Conservation (phyloP, 345 rosid genomes). For the Noccaea caerulescens region DNA sequence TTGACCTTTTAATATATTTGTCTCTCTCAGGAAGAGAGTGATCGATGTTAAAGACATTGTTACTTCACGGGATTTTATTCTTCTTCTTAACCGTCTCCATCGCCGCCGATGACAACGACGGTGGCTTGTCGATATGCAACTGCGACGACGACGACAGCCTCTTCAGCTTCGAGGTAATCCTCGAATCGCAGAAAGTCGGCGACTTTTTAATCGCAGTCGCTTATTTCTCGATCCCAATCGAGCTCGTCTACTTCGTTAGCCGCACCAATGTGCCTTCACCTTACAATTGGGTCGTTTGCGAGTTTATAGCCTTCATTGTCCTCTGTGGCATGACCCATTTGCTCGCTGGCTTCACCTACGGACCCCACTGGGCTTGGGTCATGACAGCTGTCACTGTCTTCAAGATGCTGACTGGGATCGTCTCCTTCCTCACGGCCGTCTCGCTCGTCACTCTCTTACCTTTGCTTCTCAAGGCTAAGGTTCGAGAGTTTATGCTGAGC, state of each 20-base stretch:
- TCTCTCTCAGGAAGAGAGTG: slow-evolving; percentile 8
- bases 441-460: slow-evolving; percentile 85
- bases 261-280: slow-evolving; percentile 75
- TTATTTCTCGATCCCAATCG: slow-evolving; percentile 88
- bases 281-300: slow-evolving; percentile 88
- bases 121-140: slow-evolving; percentile 61
- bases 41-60: slow-evolving; percentile 66
- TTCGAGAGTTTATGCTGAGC: slow-evolving; percentile 84
- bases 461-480: slow-evolving; percentile 87
- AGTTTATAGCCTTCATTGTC: slow-evolving; percentile 95
- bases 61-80: slow-evolving; percentile 48
- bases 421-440: slow-evolving; percentile 83
- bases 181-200: slow-evolving; percentile 73
- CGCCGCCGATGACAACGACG: slow-evolving; percentile 53
- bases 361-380: slow-evolving; percentile 73
- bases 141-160: slow-evolving; percentile 84
- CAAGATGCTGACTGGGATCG: slow-evolving; percentile 87
- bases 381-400: slow-evolving; percentile 82
- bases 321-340: slow-evolving; percentile 95
- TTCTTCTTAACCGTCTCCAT: slow-evolving; percentile 40
- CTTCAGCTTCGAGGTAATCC: slow-evolving; percentile 67
- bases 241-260: slow-evolving; percentile 89
- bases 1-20: background rate
- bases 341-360: slow-evolving; percentile 85
- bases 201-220: slow-evolving; percentile 93